Evolutionary conservation across 768 basidiomycete species (phyloP).

Genomic region (Naganishia onofrii): DNA sequence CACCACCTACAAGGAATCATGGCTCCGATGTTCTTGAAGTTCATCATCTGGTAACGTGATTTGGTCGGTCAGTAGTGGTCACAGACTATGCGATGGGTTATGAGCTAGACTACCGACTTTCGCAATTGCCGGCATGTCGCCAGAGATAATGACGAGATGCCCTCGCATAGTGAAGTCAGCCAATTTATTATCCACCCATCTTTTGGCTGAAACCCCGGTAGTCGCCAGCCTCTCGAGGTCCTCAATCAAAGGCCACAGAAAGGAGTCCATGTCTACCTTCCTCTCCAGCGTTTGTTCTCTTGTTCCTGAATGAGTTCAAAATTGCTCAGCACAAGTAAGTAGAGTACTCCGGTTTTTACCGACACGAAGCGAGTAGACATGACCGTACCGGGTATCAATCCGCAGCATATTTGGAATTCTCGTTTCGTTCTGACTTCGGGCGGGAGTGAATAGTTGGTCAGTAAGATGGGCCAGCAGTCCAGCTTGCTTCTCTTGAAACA

Average conservation of each 20-base stretch:
- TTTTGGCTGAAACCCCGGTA: neutral
- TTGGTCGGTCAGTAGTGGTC: too few relatives aligned
- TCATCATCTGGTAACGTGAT: neutral
- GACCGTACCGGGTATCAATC: neutral
- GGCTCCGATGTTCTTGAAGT: neutral
- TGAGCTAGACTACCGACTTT: neutral
- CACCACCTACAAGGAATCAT: neutral
- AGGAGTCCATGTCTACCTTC: neutral
- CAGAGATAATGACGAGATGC: neutral
- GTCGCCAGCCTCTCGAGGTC: neutral
- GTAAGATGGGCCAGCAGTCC: neutral
- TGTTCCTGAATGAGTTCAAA: too few relatives aligned
- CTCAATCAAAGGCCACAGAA: neutral
- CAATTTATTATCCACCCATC: neutral
- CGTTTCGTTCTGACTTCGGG: neutral
- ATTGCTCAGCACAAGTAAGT: too few relatives aligned
- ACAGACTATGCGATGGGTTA: too few relatives aligned
- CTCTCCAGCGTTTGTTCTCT: neutral
- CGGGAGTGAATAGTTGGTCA: constrained; percentile 1
- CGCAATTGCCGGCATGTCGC: neutral
- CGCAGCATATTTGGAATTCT: neutral
- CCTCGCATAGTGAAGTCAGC: neutral
- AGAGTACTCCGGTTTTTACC: too few relatives aligned
- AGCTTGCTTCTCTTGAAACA: neutral
- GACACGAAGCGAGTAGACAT: too few relatives aligned